Evolutionary conservation across 331 rosid species (phyloP).

Genomic region (Arachis monticola): DNA sequence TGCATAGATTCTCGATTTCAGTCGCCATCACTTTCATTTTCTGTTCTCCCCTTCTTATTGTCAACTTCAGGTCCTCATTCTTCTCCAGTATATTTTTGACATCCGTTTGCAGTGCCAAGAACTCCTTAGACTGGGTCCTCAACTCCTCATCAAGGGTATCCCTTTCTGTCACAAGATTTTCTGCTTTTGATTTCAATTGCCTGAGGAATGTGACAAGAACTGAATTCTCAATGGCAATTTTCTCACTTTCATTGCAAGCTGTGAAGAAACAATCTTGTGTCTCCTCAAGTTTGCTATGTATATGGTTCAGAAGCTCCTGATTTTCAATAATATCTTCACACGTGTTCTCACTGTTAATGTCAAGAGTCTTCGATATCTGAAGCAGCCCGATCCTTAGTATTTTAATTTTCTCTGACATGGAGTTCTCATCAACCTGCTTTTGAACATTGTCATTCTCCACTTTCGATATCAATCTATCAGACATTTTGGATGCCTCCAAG

Average conservation of each 20-base stretch:
- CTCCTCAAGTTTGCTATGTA: slow-evolving; percentile 61
- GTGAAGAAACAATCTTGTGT: slow-evolving; percentile 42
- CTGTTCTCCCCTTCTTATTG: slow-evolving; percentile 50
- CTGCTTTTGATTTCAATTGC: slow-evolving; percentile 62
- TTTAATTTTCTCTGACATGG: neutral
- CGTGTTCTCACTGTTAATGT: slow-evolving; percentile 37
- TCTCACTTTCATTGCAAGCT: slow-evolving; percentile 58
- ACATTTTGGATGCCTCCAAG: too few relatives aligned
- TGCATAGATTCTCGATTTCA: slow-evolving; percentile 47
- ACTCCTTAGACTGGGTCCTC: slow-evolving; percentile 56
- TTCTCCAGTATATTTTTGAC: slow-evolving; percentile 41
- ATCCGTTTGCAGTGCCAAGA: slow-evolving; percentile 53
- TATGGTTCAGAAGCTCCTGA: slow-evolving; percentile 54
- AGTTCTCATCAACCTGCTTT: slow-evolving; percentile 51
- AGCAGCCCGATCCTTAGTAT: slow-evolving; percentile 65
- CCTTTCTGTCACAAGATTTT: slow-evolving; percentile 56
- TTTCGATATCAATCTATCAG: slow-evolving; percentile 34
- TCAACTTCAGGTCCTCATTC: slow-evolving; percentile 57
- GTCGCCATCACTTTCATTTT: slow-evolving; percentile 48
- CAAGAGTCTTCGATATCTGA: slow-evolving; percentile 63
- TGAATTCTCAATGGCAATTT: slow-evolving; percentile 64
- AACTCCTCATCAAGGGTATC: slow-evolving; percentile 53
- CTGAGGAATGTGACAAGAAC: slow-evolving; percentile 63
- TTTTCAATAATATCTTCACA: slow-evolving; percentile 50
- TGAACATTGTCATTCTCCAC: slow-evolving; percentile 63